Conservation (phyloP, 108 stramenopile species). For the Mayamaea pseudoterrestris region DNA sequence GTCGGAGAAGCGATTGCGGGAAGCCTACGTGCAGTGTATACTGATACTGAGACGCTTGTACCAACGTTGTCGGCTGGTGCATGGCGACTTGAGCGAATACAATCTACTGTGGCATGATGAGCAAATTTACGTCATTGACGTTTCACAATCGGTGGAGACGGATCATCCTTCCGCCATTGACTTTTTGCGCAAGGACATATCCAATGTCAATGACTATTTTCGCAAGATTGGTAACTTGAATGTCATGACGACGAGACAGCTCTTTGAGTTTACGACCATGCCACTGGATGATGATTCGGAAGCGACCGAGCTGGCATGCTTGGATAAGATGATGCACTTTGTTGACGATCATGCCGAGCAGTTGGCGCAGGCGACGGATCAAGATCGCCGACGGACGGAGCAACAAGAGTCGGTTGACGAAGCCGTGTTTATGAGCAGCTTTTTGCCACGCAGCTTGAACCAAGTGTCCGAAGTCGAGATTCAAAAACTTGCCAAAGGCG, state of each 20-base stretch:
- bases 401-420: constrained; percentile 77
- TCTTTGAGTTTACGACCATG: constrained; percentile 78
- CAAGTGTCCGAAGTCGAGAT: constrained; percentile 83
- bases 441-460: constrained; percentile 76
- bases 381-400: constrained; percentile 35
- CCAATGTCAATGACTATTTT: constrained; percentile 96
- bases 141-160: constrained; percentile 92
- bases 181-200: constrained; percentile 91
- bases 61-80: constrained; percentile 83
- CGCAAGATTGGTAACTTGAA: constrained; percentile 65
- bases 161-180: constrained; percentile 94
- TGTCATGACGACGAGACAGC: constrained; percentile 77
- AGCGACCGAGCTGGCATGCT: constrained; percentile 37
- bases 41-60: constrained; percentile 83
- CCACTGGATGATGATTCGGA: constrained; percentile 27
- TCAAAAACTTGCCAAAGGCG: constrained; percentile 64
- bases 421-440: constrained; percentile 88
- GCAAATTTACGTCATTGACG: constrained; percentile 91
- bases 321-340: constrained; percentile 50
- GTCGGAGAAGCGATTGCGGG: constrained; percentile 47
- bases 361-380: constrained; percentile 28
- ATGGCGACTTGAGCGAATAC: constrained; percentile 92
- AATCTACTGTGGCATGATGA: constrained; percentile 93
- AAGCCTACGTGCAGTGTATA: constrained; percentile 80
- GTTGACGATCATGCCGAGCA: constrained; percentile 23